Conservation (phyloP, 2,329 filamentous ascomycete genomes). For the Curvularia spicifera region DNA sequence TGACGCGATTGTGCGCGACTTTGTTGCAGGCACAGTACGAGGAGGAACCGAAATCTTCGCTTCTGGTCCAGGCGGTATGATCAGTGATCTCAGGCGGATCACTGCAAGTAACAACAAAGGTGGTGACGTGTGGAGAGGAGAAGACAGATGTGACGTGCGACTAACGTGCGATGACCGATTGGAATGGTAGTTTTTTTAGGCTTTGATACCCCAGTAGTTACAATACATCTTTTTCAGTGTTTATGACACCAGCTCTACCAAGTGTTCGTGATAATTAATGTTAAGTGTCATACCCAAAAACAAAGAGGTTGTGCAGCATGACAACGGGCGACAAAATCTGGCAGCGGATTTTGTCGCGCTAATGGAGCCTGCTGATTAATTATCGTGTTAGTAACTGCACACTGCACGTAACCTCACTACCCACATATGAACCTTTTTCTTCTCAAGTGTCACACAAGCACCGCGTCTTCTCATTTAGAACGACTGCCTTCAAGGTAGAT, state of each 20-base stretch:
- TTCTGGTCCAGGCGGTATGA: conserved; percentile 42
- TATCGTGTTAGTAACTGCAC: not conserved
- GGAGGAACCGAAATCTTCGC: conserved; percentile 43
- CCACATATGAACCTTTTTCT: not conserved
- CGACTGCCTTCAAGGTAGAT: not conserved
- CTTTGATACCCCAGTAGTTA: conserved; percentile 30
- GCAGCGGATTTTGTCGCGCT: not conserved
- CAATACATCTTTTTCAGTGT: conserved; percentile 2
- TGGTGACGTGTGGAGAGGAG: conserved; percentile 43
- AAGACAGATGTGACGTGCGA: conserved; percentile 39
- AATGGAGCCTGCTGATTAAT: conserved; percentile 11
- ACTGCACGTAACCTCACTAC: not conserved
- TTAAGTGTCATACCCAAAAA: not conserved
- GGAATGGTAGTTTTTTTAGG: conserved; percentile 35
- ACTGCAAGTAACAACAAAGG: conserved; percentile 42
- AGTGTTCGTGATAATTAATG: not conserved
- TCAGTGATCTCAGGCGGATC: conserved; percentile 42
- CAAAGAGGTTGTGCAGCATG: not conserved
- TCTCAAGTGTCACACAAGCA: not conserved
- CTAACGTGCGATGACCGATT: conserved; percentile 44
- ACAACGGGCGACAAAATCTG: not conserved
- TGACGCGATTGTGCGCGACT: conserved; percentile 28
- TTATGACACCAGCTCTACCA: not conserved
- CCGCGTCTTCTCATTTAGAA: not conserved
- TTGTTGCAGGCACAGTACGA: conserved; percentile 30